A percentile compares a stretch with the other conserved stretches of the same genome.
These are phyloP conservation scores for Globisporangium paddicum DNA, from an alignment of 352 stramenopile genomes.

Conservation along the genomic window DNA sequence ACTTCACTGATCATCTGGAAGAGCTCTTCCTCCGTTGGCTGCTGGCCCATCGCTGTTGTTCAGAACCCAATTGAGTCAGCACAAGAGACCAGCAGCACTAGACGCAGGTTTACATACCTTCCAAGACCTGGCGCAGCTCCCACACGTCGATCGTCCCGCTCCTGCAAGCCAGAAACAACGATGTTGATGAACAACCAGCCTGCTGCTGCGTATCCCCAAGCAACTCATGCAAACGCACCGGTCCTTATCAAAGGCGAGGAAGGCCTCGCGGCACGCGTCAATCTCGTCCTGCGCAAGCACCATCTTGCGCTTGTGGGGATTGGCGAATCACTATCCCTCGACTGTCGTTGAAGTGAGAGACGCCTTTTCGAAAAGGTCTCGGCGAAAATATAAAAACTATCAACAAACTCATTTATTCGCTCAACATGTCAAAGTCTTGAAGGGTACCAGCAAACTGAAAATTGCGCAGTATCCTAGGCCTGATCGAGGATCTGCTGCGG, in stretches of 20 bases:
- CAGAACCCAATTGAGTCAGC: neutral
- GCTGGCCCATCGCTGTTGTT: constrained; percentile 91
- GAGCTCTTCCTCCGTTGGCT: constrained; percentile 97
- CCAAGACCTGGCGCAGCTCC: constrained; percentile 89
- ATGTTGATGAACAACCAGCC: too few species aligned
- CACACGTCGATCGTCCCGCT: constrained; percentile 96
- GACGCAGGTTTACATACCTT: constrained; percentile 44
- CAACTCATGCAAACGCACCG: constrained; percentile 23
- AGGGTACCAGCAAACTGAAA: neutral
- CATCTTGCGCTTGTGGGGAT: constrained; percentile 24
- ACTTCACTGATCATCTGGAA: constrained; percentile 96
- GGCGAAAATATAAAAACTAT: neutral
- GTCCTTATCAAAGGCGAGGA: constrained; percentile 97
- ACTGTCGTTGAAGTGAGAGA: neutral
- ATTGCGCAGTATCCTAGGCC: neutral
- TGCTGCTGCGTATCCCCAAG: too few species aligned
- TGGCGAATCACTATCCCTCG: neutral
- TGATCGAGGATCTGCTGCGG: constrained; percentile 42
- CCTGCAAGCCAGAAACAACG: too few species aligned
- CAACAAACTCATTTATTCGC: neutral
- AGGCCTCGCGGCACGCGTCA: constrained; percentile 94
- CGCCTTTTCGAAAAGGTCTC: neutral
- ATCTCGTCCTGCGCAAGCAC: constrained; percentile 95
- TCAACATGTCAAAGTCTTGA: neutral
- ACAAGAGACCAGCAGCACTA: neutral